Evolutionary conservation across 2,329 filamentous ascomycete genomes (phyloP).

Genomic region (Fusarium nisikadoi): DNA sequence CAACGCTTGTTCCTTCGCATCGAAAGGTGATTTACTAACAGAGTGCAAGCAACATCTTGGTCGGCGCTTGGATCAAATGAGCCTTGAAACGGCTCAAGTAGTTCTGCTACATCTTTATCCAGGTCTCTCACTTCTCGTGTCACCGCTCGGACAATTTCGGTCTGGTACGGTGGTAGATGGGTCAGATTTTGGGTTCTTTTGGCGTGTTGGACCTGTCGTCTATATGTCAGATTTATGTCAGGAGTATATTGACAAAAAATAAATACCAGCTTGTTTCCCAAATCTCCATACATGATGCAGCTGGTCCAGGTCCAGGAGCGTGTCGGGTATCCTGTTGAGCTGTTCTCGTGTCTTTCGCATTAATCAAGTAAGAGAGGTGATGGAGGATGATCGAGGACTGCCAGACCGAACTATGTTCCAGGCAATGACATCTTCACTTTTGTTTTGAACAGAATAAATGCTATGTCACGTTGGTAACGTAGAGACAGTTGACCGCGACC

Average conservation of each 20-base stretch:
- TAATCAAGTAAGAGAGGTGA: neutral
- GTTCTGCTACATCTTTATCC: constrained; percentile 82
- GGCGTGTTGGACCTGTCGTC: constrained; percentile 86
- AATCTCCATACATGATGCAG: constrained; percentile 81
- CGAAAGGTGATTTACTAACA: constrained; percentile 92
- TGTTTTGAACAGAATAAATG: constrained; percentile 7
- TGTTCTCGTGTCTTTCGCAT: neutral
- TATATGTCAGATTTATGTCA: constrained; percentile 6
- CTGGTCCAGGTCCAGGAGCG: constrained; percentile 1
- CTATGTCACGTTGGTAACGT: constrained; percentile 21
- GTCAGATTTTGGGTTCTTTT: constrained; percentile 90
- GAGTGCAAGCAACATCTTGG: constrained; percentile 84
- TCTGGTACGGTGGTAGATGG: constrained; percentile 90
- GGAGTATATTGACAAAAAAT: neutral
- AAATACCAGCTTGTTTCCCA: constrained; percentile 83
- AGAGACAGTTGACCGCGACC: constrained; percentile 21
- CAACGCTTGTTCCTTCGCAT: constrained; percentile 98
- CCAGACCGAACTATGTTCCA: constrained; percentile 1
- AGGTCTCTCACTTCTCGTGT: constrained; percentile 93
- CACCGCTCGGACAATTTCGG: constrained; percentile 87
- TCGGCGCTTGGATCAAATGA: constrained; percentile 87
- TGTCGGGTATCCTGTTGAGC: neutral
- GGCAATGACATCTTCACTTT: constrained; percentile 15
- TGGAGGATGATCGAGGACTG: neutral
- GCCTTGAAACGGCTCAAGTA: constrained; percentile 84